These are phyloP conservation scores for Pseudozyma flocculosa DNA, from an alignment of 1,284 basidiomycete genomes.

Conservation along the genomic window DNA sequence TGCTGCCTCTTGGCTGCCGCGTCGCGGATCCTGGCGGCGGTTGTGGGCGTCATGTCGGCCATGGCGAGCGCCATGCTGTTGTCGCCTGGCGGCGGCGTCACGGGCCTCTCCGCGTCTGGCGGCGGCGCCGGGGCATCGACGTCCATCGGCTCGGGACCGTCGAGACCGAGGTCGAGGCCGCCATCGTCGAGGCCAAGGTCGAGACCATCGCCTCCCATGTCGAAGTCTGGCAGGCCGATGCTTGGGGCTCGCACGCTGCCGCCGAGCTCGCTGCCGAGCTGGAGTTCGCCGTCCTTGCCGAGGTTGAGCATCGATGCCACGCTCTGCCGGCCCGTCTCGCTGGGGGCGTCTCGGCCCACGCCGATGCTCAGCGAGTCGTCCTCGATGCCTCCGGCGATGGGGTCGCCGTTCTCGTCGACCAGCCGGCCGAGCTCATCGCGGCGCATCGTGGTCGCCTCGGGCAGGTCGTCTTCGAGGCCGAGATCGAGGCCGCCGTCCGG, in stretches of 20 bases:
- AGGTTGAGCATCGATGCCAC: slow-evolving; percentile 36
- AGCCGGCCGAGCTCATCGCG: slow-evolving; percentile 34
- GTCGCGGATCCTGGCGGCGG: slow-evolving; percentile 59
- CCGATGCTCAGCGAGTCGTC: slow-evolving; percentile 52
- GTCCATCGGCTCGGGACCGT: slow-evolving; percentile 16
- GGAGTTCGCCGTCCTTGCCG: slow-evolving; percentile 29
- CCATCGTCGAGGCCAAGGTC: slow-evolving; percentile 62
- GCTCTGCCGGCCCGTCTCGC: slow-evolving; percentile 31
- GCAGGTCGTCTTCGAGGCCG: slow-evolving; percentile 61
- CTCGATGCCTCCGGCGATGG: slow-evolving; percentile 63
- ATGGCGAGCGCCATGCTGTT: slow-evolving; percentile 41
- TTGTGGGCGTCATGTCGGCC: slow-evolving; percentile 63
- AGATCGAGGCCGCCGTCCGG: slow-evolving; percentile 58
- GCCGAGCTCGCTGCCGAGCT: slow-evolving; percentile 16
- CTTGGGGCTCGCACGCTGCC: slow-evolving; percentile 27
- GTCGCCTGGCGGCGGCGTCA: slow-evolving; percentile 32
- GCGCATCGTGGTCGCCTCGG: slow-evolving; percentile 15
- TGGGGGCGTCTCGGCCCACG: slow-evolving; percentile 50
- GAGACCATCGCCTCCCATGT: slow-evolving; percentile 61
- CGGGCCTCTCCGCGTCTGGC: slow-evolving; percentile 1
- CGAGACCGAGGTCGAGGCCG: slow-evolving; percentile 66
- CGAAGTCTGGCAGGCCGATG: slow-evolving; percentile 32
- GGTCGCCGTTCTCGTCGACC: slow-evolving; percentile 44
- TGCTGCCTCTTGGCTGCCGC: slow-evolving; percentile 38
- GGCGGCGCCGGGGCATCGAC: slow-evolving; percentile 3